Percentiles rank a stretch among this genome's conserved stretches.
phyloP scores from a whole-genome alignment of 495 filamentous ascomycete genomes.

The Neurospora hispaniola region DNA sequence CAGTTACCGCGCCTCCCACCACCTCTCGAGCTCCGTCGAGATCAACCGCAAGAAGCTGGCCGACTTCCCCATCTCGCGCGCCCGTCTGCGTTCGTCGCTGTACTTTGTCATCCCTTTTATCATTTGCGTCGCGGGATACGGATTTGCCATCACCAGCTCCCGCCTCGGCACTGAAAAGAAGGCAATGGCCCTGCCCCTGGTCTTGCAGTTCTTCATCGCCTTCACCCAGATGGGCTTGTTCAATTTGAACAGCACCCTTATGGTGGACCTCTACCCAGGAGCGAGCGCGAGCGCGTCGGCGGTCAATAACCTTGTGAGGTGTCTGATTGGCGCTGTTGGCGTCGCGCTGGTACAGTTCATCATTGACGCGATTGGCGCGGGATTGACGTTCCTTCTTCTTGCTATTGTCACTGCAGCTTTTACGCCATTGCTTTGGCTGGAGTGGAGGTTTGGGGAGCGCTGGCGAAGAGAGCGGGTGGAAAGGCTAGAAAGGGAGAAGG shows the following conservation, averaged over 20 bases:
- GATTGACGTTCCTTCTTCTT: slow-evolving; percentile 52
- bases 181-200: slow-evolving; percentile 29
- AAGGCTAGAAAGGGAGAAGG: slow-evolving; percentile 8
- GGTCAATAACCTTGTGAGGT: slow-evolving; percentile 53
- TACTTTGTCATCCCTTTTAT: slow-evolving; percentile 25
- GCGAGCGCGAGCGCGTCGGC: slow-evolving; percentile 51
- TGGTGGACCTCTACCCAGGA: slow-evolving; percentile 51
- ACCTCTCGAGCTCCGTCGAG: slow-evolving; percentile 32
- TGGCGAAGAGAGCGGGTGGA: slow-evolving; percentile 19
- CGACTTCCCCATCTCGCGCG: slow-evolving; percentile 52
- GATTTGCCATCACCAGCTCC: slow-evolving; percentile 39
- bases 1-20: slow-evolving; percentile 24
- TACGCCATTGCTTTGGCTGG: slow-evolving; percentile 33
- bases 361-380: slow-evolving; percentile 46
- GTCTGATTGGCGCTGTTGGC: slow-evolving; percentile 49
- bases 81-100: slow-evolving; percentile 33
- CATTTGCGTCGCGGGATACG: slow-evolving; percentile 34
- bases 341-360: slow-evolving; percentile 53
- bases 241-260: slow-evolving; percentile 35
- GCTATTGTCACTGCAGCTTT: slow-evolving; percentile 37
- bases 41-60: slow-evolving; percentile 41
- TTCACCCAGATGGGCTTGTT: slow-evolving; percentile 34
- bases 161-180: slow-evolving; percentile 19
- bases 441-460: slow-evolving; percentile 16
- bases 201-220: slow-evolving; percentile 40